phyloP scores from a whole-genome alignment of 495 filamentous ascomycete species.

The Aspergillus coremiiformis region DNA sequence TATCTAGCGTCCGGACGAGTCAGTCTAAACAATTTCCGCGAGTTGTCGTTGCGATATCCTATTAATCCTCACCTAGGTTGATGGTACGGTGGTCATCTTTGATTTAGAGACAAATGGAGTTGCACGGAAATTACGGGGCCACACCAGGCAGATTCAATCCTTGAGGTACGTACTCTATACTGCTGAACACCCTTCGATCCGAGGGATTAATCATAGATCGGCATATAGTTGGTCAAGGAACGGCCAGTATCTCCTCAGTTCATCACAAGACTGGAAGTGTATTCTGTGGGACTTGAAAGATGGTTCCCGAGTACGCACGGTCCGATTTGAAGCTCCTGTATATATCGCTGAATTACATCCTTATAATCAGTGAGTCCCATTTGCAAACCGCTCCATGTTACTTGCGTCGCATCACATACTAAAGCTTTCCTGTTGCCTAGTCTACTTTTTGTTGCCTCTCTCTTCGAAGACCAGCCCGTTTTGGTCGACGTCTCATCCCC shows the following conservation, averaged over 20 bases:
- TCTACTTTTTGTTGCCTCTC: conserved; percentile 71
- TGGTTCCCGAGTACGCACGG: conserved; percentile 57
- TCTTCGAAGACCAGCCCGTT: conserved; percentile 87
- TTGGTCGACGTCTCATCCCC: conserved; percentile 70
- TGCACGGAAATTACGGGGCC: conserved; percentile 84
- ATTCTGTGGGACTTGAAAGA: conserved; percentile 90
- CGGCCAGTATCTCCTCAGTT: conserved; percentile 86
- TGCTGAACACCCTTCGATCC: background rate
- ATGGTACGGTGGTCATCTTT: conserved; percentile 92
- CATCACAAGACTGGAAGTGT: conserved; percentile 92
- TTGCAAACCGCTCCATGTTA: background rate
- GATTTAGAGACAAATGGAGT: conserved; percentile 95
- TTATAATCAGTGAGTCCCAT: conserved; percentile 64
- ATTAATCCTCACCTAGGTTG: conserved; percentile 43
- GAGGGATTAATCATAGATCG: conserved; percentile 11
- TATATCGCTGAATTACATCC: conserved; percentile 95
- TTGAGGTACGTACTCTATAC: conserved; percentile 43
- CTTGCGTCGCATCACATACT: conserved; percentile 1
- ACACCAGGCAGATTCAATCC: conserved; percentile 84
- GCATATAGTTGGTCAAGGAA: conserved; percentile 75
- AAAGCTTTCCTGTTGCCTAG: conserved; percentile 33
- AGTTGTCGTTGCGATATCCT: background rate
- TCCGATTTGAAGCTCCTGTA: conserved; percentile 83
- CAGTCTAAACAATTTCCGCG: conserved; percentile 14
- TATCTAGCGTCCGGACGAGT: conserved; percentile 88